Evolutionary conservation across 345 rosid species (phyloP).

Genomic region (Lagerstroemia speciosa): DNA sequence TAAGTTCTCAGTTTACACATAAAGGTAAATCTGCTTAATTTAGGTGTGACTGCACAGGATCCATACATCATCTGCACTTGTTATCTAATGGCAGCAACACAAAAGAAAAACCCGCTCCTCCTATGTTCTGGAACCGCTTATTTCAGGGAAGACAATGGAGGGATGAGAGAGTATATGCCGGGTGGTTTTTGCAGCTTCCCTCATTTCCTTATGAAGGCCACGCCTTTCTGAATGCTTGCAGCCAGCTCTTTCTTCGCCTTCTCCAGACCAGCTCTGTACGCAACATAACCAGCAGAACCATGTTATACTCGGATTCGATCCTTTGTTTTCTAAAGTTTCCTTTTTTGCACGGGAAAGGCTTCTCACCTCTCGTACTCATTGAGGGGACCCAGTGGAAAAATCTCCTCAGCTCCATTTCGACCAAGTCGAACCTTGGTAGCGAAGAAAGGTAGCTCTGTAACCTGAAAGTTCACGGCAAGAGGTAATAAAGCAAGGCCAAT

Average conservation of each 20-base stretch:
- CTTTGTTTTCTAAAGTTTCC: neutral
- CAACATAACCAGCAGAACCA: neutral
- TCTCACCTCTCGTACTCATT: slow-evolving; percentile 76
- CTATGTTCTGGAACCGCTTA: neutral
- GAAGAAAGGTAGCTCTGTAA: slow-evolving; percentile 92
- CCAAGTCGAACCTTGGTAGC: slow-evolving; percentile 83
- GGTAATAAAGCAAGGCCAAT: neutral
- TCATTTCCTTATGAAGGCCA: slow-evolving; percentile 56
- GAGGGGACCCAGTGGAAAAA: slow-evolving; percentile 68
- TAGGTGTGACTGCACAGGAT: too few species aligned
- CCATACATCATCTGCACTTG: too few species aligned
- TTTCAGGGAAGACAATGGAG: neutral
- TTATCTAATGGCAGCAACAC: neutral
- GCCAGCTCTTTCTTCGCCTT: slow-evolving; percentile 80
- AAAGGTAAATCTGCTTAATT: too few species aligned
- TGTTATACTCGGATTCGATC: neutral
- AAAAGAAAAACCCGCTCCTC: too few species aligned
- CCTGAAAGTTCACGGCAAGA: slow-evolving; percentile 30
- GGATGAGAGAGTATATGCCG: neutral
- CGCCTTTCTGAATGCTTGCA: slow-evolving; percentile 70
- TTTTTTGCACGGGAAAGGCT: neutral
- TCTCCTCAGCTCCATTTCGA: slow-evolving; percentile 67
- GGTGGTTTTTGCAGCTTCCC: neutral
- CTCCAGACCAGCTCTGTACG: slow-evolving; percentile 55
- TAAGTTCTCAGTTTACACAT: too few species aligned